These are phyloP conservation scores for Umbelopsis sp. DNA, from an alignment of 371 early-diverging fungal genomes.

Conservation along the genomic window DNA sequence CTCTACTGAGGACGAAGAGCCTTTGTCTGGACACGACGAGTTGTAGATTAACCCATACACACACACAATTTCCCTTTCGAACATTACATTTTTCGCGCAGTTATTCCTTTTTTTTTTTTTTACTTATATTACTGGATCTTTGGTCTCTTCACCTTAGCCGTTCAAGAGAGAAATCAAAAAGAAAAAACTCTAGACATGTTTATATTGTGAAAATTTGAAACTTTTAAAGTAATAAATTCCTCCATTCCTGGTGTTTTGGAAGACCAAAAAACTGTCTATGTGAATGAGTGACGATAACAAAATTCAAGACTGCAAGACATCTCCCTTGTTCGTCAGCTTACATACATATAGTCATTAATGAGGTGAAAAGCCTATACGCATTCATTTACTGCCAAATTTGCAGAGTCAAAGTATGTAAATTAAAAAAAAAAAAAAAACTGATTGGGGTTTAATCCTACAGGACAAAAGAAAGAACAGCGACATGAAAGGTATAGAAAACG, in stretches of 20 bases:
- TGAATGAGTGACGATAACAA: too few species aligned
- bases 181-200: slow-evolving; percentile 15
- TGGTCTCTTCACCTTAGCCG: background rate
- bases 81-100: slow-evolving; percentile 9
- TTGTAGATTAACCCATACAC: slow-evolving; percentile 47
- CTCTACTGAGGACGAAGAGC: slow-evolving; percentile 62
- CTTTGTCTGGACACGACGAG: slow-evolving; percentile 76
- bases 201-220: slow-evolving; percentile 14
- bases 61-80: background rate
- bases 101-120: slow-evolving; percentile 11
- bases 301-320: too few species aligned
- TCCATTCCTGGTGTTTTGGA: slow-evolving; percentile 7
- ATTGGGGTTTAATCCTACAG: too few species aligned
- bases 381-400: too few species aligned
- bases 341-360: too few species aligned
- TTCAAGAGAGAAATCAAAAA: background rate
- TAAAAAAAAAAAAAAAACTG: too few species aligned
- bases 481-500: too few species aligned
- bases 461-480: too few species aligned
- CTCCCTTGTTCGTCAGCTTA: too few species aligned
- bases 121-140: background rate
- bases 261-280: background rate
- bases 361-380: too few species aligned
- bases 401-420: too few species aligned
- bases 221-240: background rate